A percentile compares a stretch with the other conserved stretches of the same genome.
Evolutionary conservation across 2,329 filamentous ascomycete genomes (phyloP).

Genomic region (Ophiostoma australiae): DNA sequence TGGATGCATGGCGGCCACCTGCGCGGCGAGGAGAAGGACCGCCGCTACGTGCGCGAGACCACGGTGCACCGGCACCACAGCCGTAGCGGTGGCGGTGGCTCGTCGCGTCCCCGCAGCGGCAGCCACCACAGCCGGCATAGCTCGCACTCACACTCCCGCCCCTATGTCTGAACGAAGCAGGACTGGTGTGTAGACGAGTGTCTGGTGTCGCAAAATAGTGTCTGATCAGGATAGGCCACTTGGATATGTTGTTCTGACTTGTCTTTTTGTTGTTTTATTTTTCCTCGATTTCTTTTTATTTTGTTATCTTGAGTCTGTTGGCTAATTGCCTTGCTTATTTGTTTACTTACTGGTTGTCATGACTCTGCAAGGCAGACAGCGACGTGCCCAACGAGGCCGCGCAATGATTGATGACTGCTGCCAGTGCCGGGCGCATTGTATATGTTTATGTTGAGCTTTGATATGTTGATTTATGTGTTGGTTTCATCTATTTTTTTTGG

Average conservation of each 20-base stretch:
- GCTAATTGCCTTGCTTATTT: no score
- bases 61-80: constrained; percentile 39
- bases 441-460: background rate
- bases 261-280: constrained; percentile 30
- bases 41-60: constrained; percentile 44
- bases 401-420: constrained; percentile 7
- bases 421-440: background rate
- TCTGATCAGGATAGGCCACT: background rate
- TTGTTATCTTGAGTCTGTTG: background rate
- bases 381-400: background rate
- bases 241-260: background rate
- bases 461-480: background rate
- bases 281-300: background rate
- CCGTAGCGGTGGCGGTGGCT: constrained; percentile 39
- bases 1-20: constrained; percentile 48
- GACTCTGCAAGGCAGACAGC: constrained; percentile 9
- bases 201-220: background rate
- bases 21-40: constrained; percentile 43
- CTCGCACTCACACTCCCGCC: constrained; percentile 48
- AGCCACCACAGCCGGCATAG: constrained; percentile 39
- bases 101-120: constrained; percentile 39
- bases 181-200: background rate
- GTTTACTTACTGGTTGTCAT: constrained; percentile 6
- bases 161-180: constrained; percentile 41
- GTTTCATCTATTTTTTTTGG: background rate